Conservation (phyloP, 164 flowering plant genomes). For the Kalanchoe fedtschenkoi region DNA sequence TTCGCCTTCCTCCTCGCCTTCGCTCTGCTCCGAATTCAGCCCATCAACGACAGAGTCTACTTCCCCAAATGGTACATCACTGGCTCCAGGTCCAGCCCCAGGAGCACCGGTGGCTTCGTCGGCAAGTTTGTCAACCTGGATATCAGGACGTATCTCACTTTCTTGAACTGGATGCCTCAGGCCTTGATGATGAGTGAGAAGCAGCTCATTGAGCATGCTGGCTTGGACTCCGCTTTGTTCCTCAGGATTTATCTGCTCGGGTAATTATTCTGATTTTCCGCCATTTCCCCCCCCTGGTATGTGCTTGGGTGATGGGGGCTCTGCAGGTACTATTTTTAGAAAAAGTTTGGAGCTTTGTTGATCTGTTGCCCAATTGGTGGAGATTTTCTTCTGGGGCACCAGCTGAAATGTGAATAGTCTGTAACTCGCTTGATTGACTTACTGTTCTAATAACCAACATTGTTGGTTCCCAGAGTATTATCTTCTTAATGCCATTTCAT, state of each 20-base stretch:
- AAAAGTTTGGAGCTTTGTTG: background rate
- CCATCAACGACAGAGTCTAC: conserved; percentile 4
- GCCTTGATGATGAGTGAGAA: conserved; percentile 3
- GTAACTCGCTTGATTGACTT: too few species aligned
- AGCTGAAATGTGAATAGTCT: too few species aligned
- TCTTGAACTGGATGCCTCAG: conserved; percentile 8
- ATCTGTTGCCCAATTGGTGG: background rate
- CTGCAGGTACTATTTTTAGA: too few species aligned
- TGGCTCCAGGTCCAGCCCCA: background rate
- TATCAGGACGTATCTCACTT: background rate
- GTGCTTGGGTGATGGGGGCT: too few species aligned
- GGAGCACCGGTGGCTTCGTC: conserved; percentile 7
- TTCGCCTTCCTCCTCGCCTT: conserved; percentile 1
- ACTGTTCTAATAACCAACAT: too few species aligned
- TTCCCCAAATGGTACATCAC: conserved; percentile 4
- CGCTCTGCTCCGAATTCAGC: conserved; percentile 4
- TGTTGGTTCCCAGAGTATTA: too few species aligned
- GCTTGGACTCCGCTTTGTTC: conserved; percentile 3
- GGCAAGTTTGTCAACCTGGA: conserved; percentile 6
- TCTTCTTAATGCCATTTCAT: too few species aligned
- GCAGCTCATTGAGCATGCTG: conserved; percentile 5
- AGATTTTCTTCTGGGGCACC: background rate
- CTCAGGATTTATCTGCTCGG: conserved; percentile 1
- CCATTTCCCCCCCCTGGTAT: background rate
- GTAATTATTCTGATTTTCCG: background rate